A percentile compares a stretch with the other conserved stretches of the same genome.
Evolutionary conservation across 768 basidiomycete species (phyloP).

Genomic region (Suillus variegatus): DNA sequence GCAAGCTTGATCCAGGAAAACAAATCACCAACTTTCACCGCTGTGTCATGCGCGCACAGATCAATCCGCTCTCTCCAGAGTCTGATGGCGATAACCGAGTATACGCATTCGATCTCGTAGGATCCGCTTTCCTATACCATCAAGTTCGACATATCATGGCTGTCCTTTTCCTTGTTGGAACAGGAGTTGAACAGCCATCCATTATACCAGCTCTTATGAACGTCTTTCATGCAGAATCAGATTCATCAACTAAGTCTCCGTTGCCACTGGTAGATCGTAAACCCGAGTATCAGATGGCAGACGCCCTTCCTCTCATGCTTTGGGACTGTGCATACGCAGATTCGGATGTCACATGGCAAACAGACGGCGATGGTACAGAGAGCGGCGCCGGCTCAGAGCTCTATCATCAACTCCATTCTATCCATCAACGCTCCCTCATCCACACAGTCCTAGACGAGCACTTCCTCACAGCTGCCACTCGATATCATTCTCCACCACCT

Average conservation of each 20-base stretch:
- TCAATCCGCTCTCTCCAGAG: constrained; percentile 44
- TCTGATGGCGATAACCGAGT: constrained; percentile 19
- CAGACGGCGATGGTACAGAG: not conserved
- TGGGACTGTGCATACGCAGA: not conserved
- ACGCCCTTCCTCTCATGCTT: constrained; percentile 60
- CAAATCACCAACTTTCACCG: constrained; percentile 83
- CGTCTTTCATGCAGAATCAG: constrained; percentile 40
- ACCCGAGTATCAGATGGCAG: constrained; percentile 94
- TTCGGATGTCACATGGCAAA: not conserved
- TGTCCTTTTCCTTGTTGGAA: constrained; percentile 83
- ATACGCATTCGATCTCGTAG: constrained; percentile 82
- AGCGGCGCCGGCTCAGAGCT: not conserved
- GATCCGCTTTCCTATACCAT: constrained; percentile 91
- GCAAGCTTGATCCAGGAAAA: constrained; percentile 90
- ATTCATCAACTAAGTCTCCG: constrained; percentile 19
- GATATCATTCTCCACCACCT: not conserved
- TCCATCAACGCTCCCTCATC: not conserved
- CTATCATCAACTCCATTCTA: not conserved
- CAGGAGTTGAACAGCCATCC: constrained; percentile 71
- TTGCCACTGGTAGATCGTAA: constrained; percentile 63
- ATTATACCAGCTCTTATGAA: constrained; percentile 77
- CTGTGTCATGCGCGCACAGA: constrained; percentile 64
- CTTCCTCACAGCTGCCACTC: not conserved
- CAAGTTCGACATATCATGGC: constrained; percentile 96
- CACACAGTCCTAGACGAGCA: not conserved